Percentiles rank a stretch among this genome's conserved stretches.
These are phyloP conservation scores for Aspergillus sergii DNA, from an alignment of 2,329 filamentous ascomycete genomes.

Conservation along the genomic window DNA sequence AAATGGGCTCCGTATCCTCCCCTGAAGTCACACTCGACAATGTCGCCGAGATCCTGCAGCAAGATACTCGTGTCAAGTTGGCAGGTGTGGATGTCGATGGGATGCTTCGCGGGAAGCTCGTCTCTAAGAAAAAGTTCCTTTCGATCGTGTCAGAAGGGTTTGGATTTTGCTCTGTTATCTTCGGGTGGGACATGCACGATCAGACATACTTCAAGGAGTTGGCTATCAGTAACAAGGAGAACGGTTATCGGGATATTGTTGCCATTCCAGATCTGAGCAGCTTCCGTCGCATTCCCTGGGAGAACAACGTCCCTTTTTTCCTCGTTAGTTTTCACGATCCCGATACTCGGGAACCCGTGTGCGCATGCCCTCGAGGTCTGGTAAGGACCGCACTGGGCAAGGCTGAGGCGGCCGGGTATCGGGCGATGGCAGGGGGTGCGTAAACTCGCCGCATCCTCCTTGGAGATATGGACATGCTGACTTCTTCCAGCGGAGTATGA, in stretches of 20 bases:
- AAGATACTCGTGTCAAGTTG: conserved; percentile 81
- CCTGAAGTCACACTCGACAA: conserved; percentile 58
- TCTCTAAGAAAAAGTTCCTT: conserved; percentile 91
- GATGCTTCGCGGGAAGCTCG: conserved; percentile 82
- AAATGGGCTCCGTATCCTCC: conserved; percentile 2
- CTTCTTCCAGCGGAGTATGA: conserved; percentile 79
- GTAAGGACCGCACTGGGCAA: conserved; percentile 70
- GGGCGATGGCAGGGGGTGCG: conserved; percentile 87
- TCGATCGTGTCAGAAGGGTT: conserved; percentile 80
- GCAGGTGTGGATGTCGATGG: conserved; percentile 88
- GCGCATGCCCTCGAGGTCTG: conserved; percentile 77
- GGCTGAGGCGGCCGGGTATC: conserved; percentile 68
- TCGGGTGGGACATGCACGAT: conserved; percentile 98
- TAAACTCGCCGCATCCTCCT: conserved; percentile 10
- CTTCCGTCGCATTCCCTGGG: conserved; percentile 88
- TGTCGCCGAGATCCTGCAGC: conserved; percentile 66
- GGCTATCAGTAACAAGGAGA: conserved; percentile 84
- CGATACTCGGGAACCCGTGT: conserved; percentile 70
- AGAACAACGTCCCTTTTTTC: conserved; percentile 83
- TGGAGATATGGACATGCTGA: conserved; percentile 12
- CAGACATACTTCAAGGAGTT: conserved; percentile 84
- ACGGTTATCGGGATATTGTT: conserved; percentile 84
- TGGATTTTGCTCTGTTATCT: conserved; percentile 91
- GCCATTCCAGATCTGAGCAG: conserved; percentile 77
- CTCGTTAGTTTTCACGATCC: conserved; percentile 82